Conservation (phyloP, 2,329 filamentous ascomycete species). For the Trematosphaeria pertusa region DNA sequence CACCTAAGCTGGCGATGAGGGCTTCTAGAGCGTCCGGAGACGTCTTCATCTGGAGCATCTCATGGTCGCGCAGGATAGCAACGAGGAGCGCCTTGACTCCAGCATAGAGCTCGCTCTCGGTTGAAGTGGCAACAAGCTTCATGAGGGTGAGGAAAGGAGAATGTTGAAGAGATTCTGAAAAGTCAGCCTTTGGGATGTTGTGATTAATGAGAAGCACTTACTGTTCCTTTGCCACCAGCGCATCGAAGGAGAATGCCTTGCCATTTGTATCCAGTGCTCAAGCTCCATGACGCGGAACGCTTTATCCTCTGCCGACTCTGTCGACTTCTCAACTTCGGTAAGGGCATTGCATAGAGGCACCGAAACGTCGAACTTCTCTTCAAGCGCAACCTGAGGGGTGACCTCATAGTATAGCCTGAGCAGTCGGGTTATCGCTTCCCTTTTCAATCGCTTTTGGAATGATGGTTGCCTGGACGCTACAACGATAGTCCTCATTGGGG, state of each 20-base stretch:
- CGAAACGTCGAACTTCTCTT: slow-evolving; percentile 89
- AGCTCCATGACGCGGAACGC: slow-evolving; percentile 75
- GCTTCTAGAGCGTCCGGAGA: slow-evolving; percentile 48
- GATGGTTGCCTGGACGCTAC: slow-evolving; percentile 74
- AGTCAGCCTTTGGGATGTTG: slow-evolving; percentile 13
- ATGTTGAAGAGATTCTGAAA: slow-evolving; percentile 61
- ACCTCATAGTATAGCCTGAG: slow-evolving; percentile 85
- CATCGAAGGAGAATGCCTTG: slow-evolving; percentile 81
- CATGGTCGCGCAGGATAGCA: slow-evolving; percentile 69
- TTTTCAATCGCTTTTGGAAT: slow-evolving; percentile 72
- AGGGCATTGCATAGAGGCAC: slow-evolving; percentile 74
- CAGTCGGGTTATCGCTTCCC: slow-evolving; percentile 79
- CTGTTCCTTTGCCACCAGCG: slow-evolving; percentile 84
- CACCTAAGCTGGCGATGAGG: slow-evolving; percentile 58
- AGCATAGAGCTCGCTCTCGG: slow-evolving; percentile 56
- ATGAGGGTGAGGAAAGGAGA: slow-evolving; percentile 78
- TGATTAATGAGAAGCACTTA: slow-evolving; percentile 26
- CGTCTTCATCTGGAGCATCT: slow-evolving; percentile 64
- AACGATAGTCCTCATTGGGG: slow-evolving; percentile 82
- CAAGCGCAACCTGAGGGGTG: slow-evolving; percentile 78
- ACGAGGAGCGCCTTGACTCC: slow-evolving; percentile 64
- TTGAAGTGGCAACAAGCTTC: slow-evolving; percentile 61
- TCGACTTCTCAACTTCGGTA: slow-evolving; percentile 60
- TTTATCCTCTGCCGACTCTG: slow-evolving; percentile 52
- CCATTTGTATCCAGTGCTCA: slow-evolving; percentile 81